These are phyloP conservation scores for Boletus rubropictus DNA, from an alignment of 768 basidiomycete species.

Conservation along the genomic window DNA sequence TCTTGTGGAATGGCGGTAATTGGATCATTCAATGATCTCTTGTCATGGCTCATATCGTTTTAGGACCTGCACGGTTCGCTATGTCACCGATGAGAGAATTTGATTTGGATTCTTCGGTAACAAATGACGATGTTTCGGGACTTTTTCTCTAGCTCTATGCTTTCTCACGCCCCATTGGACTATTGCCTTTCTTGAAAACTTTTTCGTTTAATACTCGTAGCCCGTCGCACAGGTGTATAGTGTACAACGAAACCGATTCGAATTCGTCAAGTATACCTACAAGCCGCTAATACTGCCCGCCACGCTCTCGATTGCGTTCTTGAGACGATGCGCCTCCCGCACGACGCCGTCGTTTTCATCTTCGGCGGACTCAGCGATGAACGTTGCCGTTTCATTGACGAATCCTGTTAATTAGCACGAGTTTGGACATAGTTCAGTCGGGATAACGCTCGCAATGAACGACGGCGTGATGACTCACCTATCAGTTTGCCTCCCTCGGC, in stretches of 20 bases:
- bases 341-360: conserved; percentile 86
- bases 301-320: conserved; percentile 63
- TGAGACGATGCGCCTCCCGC: conserved; percentile 59
- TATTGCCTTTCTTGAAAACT: not conserved
- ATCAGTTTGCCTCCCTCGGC: conserved; percentile 68
- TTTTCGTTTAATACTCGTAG: not conserved
- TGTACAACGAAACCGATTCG: not conserved
- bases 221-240: not conserved
- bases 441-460: not conserved
- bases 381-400: conserved; percentile 74
- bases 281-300: conserved; percentile 50
- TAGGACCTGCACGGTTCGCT: not conserved
- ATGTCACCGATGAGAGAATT: not conserved
- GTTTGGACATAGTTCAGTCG: not conserved
- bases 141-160: no score
- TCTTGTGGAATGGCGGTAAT: no score
- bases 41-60: no score
- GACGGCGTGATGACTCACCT: conserved; percentile 39
- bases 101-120: no score
- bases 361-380: conserved; percentile 82
- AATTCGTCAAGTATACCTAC: not conserved
- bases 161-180: not conserved
- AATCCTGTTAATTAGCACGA: conserved; percentile 43
- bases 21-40: no score
- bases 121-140: no score